These are phyloP conservation scores for Cylindrodendrum hubeiense DNA, from an alignment of 2,329 filamentous ascomycete genomes.

Conservation along the genomic window DNA sequence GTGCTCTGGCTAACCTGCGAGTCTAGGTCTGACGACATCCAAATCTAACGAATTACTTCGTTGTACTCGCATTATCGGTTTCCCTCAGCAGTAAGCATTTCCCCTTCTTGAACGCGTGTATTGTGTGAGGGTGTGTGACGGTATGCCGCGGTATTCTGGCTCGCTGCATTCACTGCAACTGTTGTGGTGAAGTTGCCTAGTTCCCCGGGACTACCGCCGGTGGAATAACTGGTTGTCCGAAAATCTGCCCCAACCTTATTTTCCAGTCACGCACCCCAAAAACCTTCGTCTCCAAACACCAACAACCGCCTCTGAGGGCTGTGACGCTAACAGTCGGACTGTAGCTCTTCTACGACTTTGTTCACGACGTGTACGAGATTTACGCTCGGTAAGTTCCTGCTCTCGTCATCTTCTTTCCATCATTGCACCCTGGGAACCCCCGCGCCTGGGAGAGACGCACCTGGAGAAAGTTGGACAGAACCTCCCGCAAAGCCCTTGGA, in stretches of 20 bases:
- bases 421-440: background rate
- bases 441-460: background rate
- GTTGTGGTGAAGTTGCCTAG: conserved; percentile 5
- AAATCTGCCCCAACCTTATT: conserved; percentile 22
- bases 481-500: background rate
- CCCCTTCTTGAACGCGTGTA: background rate
- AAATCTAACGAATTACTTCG: conserved; percentile 43
- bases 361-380: conserved; percentile 46
- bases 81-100: conserved; percentile 38
- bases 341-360: conserved; percentile 43
- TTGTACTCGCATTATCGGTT: conserved; percentile 40
- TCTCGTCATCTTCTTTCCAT: background rate
- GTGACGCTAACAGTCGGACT: conserved; percentile 30
- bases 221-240: conserved; percentile 21
- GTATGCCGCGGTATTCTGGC: background rate
- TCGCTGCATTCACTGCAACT: background rate
- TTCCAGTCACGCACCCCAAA: background rate
- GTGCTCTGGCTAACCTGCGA: conserved; percentile 21
- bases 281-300: conserved; percentile 12
- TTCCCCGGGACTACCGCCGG: conserved; percentile 12
- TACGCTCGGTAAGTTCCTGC: conserved; percentile 42
- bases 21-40: conserved; percentile 40
- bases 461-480: background rate
- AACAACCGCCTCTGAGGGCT: background rate
- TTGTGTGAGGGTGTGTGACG: background rate